phyloP scores from a whole-genome alignment of 495 filamentous ascomycete genomes.

The Amniculicola lignicola region DNA sequence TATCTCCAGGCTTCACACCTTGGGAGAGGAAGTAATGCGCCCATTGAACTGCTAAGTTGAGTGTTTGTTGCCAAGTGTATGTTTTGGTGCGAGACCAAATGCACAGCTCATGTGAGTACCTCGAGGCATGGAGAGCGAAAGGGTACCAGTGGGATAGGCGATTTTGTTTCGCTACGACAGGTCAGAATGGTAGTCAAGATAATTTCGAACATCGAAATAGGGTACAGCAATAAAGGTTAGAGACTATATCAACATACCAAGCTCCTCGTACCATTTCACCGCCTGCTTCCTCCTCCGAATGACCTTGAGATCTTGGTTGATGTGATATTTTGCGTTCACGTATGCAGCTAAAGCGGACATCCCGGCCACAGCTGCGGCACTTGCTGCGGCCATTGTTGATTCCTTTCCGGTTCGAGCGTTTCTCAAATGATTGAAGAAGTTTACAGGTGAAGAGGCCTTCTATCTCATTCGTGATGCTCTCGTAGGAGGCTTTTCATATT shows the following conservation, averaged over 20 bases:
- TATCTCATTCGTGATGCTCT: no score
- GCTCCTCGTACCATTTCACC: constrained; percentile 42
- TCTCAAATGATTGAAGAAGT: no score
- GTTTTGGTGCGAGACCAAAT: constrained; percentile 64
- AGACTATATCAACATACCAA: constrained; percentile 38
- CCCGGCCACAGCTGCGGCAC: constrained; percentile 47
- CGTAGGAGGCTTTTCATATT: no score
- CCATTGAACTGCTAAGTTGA: constrained; percentile 56
- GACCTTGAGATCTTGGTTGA: constrained; percentile 55
- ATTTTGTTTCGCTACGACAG: constrained; percentile 47
- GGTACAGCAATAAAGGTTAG: neutral
- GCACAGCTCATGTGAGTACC: constrained; percentile 47
- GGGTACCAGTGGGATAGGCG: constrained; percentile 62
- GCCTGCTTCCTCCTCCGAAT: constrained; percentile 37
- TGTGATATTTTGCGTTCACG: constrained; percentile 65
- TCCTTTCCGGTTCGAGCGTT: no score
- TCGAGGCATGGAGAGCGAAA: constrained; percentile 52
- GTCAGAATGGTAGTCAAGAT: neutral
- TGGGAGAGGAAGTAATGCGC: constrained; percentile 60
- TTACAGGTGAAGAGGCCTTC: no score
- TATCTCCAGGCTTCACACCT: constrained; percentile 60
- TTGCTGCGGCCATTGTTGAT: neutral
- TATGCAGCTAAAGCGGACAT: constrained; percentile 54
- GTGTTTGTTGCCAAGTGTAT: constrained; percentile 61
- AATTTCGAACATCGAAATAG: no score